Base-by-base conservation (phyloP, 331 rosid genomes). In the Dryas integrifolia region DNA sequence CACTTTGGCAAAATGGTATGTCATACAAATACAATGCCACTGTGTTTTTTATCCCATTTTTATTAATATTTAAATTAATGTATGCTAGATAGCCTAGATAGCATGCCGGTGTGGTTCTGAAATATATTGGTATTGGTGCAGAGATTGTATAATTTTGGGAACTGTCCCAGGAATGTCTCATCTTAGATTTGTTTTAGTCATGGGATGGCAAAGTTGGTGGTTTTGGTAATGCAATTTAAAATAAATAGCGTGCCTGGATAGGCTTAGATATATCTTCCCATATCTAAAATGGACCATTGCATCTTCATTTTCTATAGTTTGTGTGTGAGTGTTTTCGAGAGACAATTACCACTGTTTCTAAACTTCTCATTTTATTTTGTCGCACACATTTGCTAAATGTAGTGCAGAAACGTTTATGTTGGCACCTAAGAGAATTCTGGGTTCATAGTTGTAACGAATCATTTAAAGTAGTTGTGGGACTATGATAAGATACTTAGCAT, bases 1-100 rank as follows among this genome's bases (percentile, higher is more conserved):
- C 81, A 77, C 78, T 75, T 75, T 78, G 97, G 87, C 70, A 82
- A 59, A 88, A 67, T 59, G 94, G 94, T 89, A 85, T 69, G 71
- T 21, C 58, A 53, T 53, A 12, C 24, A 12, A 35, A 10, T 30
- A 30, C 15, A 64, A 14, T 21, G 30, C 60, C 67, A 15, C 16
- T 65, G 40, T 81, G 51, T 78, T 48, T 65, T 49, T 24, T 56
- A 9, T 13, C 3, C 12, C 6, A 7, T 62, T 39, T 4, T 58
- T 4, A 48, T 14, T 62, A 39, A 59, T 59, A 15, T 12, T 38
- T 30, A 30, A 30, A 59, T 30, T 7, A 9, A 9, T 50, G 9
- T 50, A 6, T 14, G 55, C 21, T 51, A 12, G n/a, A 13, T 50
- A 21, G 21, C 21, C 21, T 21, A 21, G 55, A 5, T 15, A 16